phyloP scores from a whole-genome alignment of 1,139 yeast species.

The Pneumocystis jirovecii region DNA sequence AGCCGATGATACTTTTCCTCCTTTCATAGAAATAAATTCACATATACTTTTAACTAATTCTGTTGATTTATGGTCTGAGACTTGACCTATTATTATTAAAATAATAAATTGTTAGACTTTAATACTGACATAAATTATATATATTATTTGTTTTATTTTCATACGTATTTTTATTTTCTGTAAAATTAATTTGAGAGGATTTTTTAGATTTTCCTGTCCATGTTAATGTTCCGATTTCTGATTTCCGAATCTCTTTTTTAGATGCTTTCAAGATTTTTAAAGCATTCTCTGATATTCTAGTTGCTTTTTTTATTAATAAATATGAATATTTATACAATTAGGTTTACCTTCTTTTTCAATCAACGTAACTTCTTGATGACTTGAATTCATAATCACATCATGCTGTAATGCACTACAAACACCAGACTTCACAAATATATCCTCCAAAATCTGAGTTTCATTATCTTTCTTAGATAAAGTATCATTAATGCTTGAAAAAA shows the following conservation, averaged over 20 bases:
- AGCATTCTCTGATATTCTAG: slow-evolving; percentile 61
- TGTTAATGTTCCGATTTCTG: slow-evolving; percentile 72
- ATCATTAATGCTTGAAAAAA: slow-evolving; percentile 2
- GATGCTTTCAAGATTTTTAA: slow-evolving; percentile 58
- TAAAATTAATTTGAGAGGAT: slow-evolving; percentile 15
- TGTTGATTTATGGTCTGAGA: slow-evolving; percentile 14
- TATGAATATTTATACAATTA: background rate
- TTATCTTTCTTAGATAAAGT: slow-evolving; percentile 28
- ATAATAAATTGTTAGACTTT: background rate
- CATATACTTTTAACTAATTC: slow-evolving; percentile 28
- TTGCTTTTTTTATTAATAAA: slow-evolving; percentile 29
- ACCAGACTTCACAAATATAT: slow-evolving; percentile 55
- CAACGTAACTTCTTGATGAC: slow-evolving; percentile 38
- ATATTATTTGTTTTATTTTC: slow-evolving; percentile 3
- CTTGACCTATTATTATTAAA: slow-evolving; percentile 6
- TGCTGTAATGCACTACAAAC: slow-evolving; percentile 68
- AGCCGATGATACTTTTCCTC: slow-evolving; percentile 39
- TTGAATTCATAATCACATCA: slow-evolving; percentile 54
- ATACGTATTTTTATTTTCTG: slow-evolving; percentile 10
- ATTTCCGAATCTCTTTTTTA: slow-evolving; percentile 45
- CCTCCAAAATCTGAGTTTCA: slow-evolving; percentile 55
- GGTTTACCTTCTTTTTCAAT: slow-evolving; percentile 41
- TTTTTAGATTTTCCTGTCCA: slow-evolving; percentile 89
- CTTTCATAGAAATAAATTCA: slow-evolving; percentile 27
- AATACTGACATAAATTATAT: background rate